phyloP scores from a whole-genome alignment of 176 grass and related monocot species.

The Oryza australiensis region DNA sequence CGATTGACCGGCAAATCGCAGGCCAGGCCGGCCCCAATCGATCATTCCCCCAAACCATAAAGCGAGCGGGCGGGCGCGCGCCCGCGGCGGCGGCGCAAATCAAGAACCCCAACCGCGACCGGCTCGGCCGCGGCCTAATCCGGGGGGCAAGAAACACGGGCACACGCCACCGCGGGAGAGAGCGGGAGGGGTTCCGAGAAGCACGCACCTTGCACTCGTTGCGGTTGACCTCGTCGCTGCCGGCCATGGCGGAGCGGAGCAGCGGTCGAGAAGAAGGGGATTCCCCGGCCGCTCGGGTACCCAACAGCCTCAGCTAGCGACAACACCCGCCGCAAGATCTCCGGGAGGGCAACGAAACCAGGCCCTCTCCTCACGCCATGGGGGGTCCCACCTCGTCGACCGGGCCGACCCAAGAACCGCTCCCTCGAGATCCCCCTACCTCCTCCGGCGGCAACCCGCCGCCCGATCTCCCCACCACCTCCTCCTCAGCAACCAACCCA shows the following conservation, averaged over 20 bases:
- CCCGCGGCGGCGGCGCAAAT: constrained; percentile 22
- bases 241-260: constrained; percentile 62
- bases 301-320: constrained; percentile 2
- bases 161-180: background rate
- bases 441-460: background rate
- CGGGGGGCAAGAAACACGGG: background rate
- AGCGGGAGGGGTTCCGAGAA: background rate
- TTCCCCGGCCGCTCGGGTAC: background rate
- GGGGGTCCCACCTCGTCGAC: background rate
- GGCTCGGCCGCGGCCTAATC: background rate
- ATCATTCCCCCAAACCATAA: constrained; percentile 27
- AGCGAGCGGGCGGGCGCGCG: constrained; percentile 6
- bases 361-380: constrained; percentile 38
- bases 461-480: constrained; percentile 24
- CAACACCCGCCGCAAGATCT: constrained; percentile 25
- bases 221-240: constrained; percentile 98
- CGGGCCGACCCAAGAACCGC: constrained; percentile 20
- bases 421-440: constrained; percentile 3
- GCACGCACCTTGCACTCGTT: constrained; percentile 88
- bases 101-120: constrained; percentile 1
- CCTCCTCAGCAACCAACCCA: background rate
- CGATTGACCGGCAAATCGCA: constrained; percentile 48
- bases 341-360: background rate
- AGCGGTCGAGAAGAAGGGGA: background rate
- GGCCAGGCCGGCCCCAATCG: constrained; percentile 39